Evolutionary conservation across 371 early-diverging fungal species (phyloP), one percentile per base, ranked within the genome.

Genomic region (Vairimorpha apis): DNA sequence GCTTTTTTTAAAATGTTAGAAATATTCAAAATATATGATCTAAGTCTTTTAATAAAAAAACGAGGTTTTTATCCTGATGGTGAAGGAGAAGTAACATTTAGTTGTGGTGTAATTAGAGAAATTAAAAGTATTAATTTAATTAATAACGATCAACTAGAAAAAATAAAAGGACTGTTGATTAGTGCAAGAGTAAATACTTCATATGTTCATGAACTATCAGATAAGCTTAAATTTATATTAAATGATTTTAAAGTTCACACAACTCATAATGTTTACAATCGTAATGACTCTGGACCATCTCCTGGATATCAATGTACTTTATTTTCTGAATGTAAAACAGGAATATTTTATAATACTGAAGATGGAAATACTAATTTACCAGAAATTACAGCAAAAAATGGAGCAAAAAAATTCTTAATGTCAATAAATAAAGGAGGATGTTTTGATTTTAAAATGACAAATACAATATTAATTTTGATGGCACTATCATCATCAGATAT

Each of bases 1-100:
- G 64, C 75, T 5, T 67, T 71, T 51, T 65, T 69, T 45, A 38
- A 1, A 21, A 44, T 78, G 18, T 35, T 56, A 29, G 68, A 58
- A 35, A 25, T 53, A 23, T 60, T 74, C 68, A 58, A 45, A 37
- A 47, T 70, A 32, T 47, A 47, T 18, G 49, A n/a, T 43, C 55
- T 74, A n/a, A 55, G 71, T 27, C 63, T 82, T 47, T 67, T 77
- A 85, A 90, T 95, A 66, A 86, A 86, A 29, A 90, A 88, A 74
- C 86, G 95, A 59, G 97, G 95, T 13, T 90, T 93, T 33, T 87
- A 89, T n/a, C 95, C 95, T 12, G 82, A 88, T 55, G 97, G 95
- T 65, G 92, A 95, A 2, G 95, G 97, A 64, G 89, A 90, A 72
- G 87, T 94, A 56, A 79, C 83, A 33, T 92, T 97, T 77, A 84